These are phyloP conservation scores for Nitzschia sp. DNA, from an alignment of 108 stramenopile species.

Conservation along the genomic window DNA sequence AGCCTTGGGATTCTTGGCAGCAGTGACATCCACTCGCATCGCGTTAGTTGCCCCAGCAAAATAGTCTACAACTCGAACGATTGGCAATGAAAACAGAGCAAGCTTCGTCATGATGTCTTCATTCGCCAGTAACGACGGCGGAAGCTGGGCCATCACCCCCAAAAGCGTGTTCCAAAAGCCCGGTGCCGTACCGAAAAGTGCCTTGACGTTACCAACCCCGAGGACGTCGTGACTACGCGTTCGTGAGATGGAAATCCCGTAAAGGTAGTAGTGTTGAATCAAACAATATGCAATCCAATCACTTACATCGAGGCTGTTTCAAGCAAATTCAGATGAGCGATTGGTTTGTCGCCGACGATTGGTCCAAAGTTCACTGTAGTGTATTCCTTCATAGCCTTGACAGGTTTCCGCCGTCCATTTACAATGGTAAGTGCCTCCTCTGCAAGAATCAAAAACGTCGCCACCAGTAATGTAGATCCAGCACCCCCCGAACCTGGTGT, in stretches of 20 bases:
- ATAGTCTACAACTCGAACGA: conserved; percentile 81
- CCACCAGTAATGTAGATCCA: conserved; percentile 78
- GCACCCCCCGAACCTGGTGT: conserved; percentile 69
- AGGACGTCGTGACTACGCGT: conserved; percentile 37
- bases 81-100: conserved; percentile 77
- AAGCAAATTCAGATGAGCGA: conserved; percentile 72
- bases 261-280: not conserved
- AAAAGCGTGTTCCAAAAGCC: conserved; percentile 81
- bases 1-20: conserved; percentile 8
- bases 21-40: conserved; percentile 60
- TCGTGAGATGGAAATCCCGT: not conserved
- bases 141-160: conserved; percentile 68
- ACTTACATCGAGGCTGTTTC: conserved; percentile 65
- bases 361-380: conserved; percentile 40
- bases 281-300: not conserved
- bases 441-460: conserved; percentile 82
- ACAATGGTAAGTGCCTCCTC: conserved; percentile 63
- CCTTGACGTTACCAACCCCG: conserved; percentile 39
- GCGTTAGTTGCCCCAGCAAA: conserved; percentile 89
- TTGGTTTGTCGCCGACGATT: conserved; percentile 51
- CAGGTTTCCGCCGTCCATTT: conserved; percentile 44
- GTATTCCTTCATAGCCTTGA: conserved; percentile 46
- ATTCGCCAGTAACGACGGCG: conserved; percentile 61
- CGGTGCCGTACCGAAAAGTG: conserved; percentile 84
- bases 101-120: conserved; percentile 70